These are phyloP conservation scores for Allantophomopsis cytisporea DNA, from an alignment of 2,329 filamentous ascomycete species.

Conservation along the genomic window DNA sequence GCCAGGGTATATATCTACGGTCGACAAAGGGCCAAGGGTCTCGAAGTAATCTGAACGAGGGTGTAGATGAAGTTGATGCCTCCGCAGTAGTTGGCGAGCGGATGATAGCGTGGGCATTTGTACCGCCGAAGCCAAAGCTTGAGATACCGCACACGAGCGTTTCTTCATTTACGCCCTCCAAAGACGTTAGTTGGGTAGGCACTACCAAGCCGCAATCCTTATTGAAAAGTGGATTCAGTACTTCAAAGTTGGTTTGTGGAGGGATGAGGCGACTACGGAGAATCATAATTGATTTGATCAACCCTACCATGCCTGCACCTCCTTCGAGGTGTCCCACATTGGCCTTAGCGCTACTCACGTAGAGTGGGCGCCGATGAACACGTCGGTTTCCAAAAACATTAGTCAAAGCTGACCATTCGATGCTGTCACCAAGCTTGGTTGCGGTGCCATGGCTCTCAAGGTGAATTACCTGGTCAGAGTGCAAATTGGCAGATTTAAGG, in stretches of 20 bases:
- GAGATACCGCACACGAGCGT: too few relatives aligned
- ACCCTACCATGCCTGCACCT: constrained; percentile 12
- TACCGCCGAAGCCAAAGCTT: constrained; percentile 10
- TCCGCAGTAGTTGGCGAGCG: too few relatives aligned
- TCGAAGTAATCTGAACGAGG: too few relatives aligned
- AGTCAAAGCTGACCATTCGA: constrained; percentile 65
- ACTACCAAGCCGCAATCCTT: too few relatives aligned
- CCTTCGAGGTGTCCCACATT: constrained; percentile 14
- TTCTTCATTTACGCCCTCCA: constrained; percentile 11
- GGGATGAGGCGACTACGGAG: constrained; percentile 16
- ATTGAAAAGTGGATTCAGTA: constrained; percentile 7
- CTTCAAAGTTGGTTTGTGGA: constrained; percentile 13
- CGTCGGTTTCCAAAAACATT: constrained; percentile 33
- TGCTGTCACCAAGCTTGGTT: constrained; percentile 67
- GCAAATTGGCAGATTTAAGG: too few relatives aligned
- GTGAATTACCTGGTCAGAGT: constrained; percentile 63
- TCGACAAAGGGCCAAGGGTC: too few relatives aligned
- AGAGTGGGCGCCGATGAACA: constrained; percentile 24
- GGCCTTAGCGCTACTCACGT: constrained; percentile 12
- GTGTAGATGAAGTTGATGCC: too few relatives aligned
- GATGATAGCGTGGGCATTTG: constrained; percentile 21
- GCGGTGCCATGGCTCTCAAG: constrained; percentile 83
- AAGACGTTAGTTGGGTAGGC: constrained; percentile 7
- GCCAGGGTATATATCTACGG: too few relatives aligned
- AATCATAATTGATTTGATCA: constrained; percentile 14